Base-by-base conservation (phyloP, 2,329 filamentous ascomycete genomes). In the Cladophialophora exuberans region DNA sequence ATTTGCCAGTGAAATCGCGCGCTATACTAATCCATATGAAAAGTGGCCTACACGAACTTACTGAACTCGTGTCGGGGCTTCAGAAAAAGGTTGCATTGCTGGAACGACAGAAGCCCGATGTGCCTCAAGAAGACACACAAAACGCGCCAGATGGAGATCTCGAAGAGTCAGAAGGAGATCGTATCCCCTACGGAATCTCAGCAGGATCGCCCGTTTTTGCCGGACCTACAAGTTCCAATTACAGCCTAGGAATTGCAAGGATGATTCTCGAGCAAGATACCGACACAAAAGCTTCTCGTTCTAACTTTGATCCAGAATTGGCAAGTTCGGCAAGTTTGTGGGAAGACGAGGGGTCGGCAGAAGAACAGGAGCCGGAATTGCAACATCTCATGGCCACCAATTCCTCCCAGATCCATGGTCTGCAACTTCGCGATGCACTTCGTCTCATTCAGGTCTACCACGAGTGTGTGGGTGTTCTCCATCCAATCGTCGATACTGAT, bases 181-280 rank as follows among this genome's bases (percentile, higher is more conserved):
- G 38, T 26, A 35, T 28, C n/a, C 38, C 31, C 9, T 23, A 15
- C n/a, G 31, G 10, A 11, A 15, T 28, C 31, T 42, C 36, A 41
- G 31, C 13, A 26, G 11, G 23, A 23, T 52, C 47, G 11, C 47
- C 53, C 9, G 41, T 41, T 22, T 56, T 52, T 41, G 53, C 53
- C 11, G 53, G 53, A 30, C 53, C 53, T 5, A 56, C 53, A 6
- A 56, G 53, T 35, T 26, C 53, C 17, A 31, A 56, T 26, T 56
- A 52, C 53, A 56, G 53, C 42, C 47, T 56, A 10, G 30, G 53
- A 18, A 22, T 56, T 20, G 53, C 53, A 38, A 25, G 30, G 11
- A 46, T 52, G 11, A 52, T 56, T 13, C 47, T 56, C 15, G 22
- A 56, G 18, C 53, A 41, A 36, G 46, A 42, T 18, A 35, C 6